Conservation (phyloP, 139 green algal genomes). For the Zygnema circumcarinatum region DNA sequence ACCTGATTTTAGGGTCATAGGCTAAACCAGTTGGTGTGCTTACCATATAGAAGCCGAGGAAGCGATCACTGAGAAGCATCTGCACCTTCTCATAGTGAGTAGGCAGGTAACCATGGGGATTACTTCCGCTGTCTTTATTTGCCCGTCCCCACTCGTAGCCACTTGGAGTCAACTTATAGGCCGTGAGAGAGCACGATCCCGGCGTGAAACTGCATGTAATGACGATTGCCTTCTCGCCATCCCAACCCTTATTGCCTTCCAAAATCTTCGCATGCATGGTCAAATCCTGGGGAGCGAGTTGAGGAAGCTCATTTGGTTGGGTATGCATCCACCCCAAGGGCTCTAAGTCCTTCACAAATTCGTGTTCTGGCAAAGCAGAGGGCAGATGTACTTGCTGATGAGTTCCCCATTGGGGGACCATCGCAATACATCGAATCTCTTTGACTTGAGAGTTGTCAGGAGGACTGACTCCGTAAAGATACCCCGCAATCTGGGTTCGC, state of each 20-base stretch:
- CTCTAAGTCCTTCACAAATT: constrained; percentile 95
- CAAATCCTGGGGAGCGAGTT: constrained; percentile 93
- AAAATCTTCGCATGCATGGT: constrained; percentile 92
- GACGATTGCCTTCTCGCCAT: constrained; percentile 93
- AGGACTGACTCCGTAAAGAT: constrained; percentile 93
- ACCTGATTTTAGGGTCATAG: too few species aligned
- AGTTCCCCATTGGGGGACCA: constrained; percentile 97
- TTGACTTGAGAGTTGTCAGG: constrained; percentile 97
- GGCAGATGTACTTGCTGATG: constrained; percentile 94
- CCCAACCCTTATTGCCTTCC: constrained; percentile 91
- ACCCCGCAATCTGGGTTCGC: constrained; percentile 87
- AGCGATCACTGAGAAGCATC: constrained; percentile 97
- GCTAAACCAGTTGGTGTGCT: constrained; percentile 55
- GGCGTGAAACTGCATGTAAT: constrained; percentile 96
- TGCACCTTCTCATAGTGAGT: constrained; percentile 97
- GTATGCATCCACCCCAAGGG: constrained; percentile 99
- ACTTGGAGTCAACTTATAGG: constrained; percentile 95
- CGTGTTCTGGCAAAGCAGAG: constrained; percentile 85
- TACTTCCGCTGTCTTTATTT: constrained; percentile 83
- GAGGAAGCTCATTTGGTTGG: constrained; percentile 93
- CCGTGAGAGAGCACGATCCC: constrained; percentile 90
- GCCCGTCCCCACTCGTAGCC: constrained; percentile 72
- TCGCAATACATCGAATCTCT: constrained; percentile 94
- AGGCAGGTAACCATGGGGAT: constrained; percentile 85
- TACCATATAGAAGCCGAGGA: constrained; percentile 98